Conservation (phyloP, 2,329 filamentous ascomycete species). For the Beauveria australis region DNA sequence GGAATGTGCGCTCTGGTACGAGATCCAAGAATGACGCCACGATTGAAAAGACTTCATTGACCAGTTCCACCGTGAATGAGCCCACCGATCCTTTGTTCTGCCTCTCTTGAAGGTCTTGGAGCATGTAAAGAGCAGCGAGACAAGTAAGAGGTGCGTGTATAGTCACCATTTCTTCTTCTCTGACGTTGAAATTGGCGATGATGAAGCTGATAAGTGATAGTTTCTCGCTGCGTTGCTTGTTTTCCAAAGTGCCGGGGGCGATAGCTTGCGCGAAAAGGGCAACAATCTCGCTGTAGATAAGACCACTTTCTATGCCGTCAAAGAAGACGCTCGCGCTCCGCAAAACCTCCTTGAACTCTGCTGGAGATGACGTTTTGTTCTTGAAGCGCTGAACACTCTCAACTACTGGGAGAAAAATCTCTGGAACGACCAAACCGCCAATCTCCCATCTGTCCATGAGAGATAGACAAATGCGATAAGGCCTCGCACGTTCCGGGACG, state of each 20-base stretch:
- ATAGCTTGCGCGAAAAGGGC: conserved; percentile 57
- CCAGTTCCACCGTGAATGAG: conserved; percentile 23
- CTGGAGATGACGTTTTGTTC: conserved; percentile 51
- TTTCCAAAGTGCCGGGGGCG: conserved; percentile 33
- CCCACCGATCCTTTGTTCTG: conserved; percentile 24
- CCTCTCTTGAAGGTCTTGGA: conserved; percentile 42
- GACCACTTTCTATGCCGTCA: conserved; percentile 86
- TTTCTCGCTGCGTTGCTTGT: conserved; percentile 48
- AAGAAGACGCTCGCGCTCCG: conserved; percentile 94
- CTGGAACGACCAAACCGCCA: conserved; percentile 77
- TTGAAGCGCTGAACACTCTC: conserved; percentile 72
- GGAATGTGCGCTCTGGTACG: conserved; percentile 57
- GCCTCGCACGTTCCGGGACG: conserved; percentile 61
- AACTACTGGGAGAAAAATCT: conserved; percentile 80
- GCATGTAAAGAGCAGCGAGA: conserved; percentile 52
- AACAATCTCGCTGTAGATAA: conserved; percentile 83
- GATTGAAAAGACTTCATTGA: conserved; percentile 35
- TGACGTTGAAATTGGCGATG: conserved; percentile 79
- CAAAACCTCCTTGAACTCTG: conserved; percentile 76
- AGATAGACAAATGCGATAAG: conserved; percentile 86
- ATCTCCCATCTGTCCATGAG: conserved; percentile 99
- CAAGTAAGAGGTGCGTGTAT: conserved; percentile 70
- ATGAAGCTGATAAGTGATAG: conserved; percentile 75
- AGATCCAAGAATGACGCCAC: conserved; percentile 52
- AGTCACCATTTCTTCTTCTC: conserved; percentile 91